Percentiles rank a stretch among this genome's conserved stretches.
phyloP scores from a whole-genome alignment of 2,329 filamentous ascomycete species.

The Madurella mycetomatis region DNA sequence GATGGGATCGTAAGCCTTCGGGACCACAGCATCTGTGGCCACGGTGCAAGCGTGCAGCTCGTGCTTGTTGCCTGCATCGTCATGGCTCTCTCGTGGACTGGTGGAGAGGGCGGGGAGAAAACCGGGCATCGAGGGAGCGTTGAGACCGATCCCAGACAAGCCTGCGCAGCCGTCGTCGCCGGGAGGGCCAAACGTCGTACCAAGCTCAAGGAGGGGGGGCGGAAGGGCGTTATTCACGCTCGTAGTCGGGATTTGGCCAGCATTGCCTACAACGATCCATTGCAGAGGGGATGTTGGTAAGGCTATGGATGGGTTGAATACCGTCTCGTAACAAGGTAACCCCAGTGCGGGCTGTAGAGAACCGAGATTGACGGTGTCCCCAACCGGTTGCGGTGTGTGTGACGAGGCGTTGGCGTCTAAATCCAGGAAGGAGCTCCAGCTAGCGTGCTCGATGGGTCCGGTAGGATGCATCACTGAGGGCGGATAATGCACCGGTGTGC shows the following conservation, averaged over 20 bases:
- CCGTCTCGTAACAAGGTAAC: no score
- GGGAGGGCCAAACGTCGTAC: neutral
- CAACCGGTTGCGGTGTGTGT: neutral
- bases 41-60: neutral
- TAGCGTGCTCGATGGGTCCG: neutral
- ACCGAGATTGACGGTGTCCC: neutral
- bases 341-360: neutral
- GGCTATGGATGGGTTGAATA: no score
- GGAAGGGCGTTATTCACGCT: no score
- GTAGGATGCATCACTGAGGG: neutral
- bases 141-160: neutral
- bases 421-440: neutral
- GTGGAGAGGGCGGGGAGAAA: neutral
- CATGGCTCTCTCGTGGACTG: neutral
- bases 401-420: neutral
- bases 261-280: no score
- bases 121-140: neutral
- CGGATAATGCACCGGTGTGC: neutral
- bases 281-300: no score
- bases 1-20: neutral
- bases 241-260: no score
- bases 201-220: no score
- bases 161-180: neutral
- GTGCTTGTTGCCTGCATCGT: neutral
- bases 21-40: no score